Evolutionary conservation across 495 filamentous ascomycete genomes (phyloP).

Genomic region (Aspergillus homomorphus): DNA sequence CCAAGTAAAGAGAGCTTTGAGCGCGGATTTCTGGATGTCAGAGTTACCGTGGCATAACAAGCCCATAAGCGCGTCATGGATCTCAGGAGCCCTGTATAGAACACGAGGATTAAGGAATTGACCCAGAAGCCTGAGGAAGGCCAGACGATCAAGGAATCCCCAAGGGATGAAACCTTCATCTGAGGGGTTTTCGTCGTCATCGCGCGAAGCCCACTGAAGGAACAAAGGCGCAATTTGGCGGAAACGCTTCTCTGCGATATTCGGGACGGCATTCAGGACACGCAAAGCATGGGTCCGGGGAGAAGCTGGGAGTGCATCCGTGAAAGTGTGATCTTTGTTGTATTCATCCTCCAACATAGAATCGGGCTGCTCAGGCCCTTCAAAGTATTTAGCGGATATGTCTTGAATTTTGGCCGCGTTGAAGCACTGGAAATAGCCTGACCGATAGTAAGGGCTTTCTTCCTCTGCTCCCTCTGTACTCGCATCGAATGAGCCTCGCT

Average conservation of each 20-base stretch:
- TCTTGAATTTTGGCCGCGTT: slow-evolving; percentile 62
- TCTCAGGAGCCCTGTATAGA: slow-evolving; percentile 72
- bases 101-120: slow-evolving; percentile 82
- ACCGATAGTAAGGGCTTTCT: slow-evolving; percentile 22
- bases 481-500: slow-evolving; percentile 41
- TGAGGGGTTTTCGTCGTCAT: slow-evolving; percentile 44
- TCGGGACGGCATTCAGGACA: slow-evolving; percentile 68
- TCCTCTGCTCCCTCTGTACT: slow-evolving; percentile 27
- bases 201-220: slow-evolving; percentile 64
- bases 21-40: slow-evolving; percentile 77
- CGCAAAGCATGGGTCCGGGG: slow-evolving; percentile 75
- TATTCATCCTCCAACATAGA: slow-evolving; percentile 30
- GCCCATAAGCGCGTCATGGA: slow-evolving; percentile 67
- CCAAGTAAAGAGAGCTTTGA: slow-evolving; percentile 88
- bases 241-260: slow-evolving; percentile 79
- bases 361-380: slow-evolving; percentile 20
- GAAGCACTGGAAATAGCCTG: slow-evolving; percentile 71
- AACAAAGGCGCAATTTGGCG: slow-evolving; percentile 81
- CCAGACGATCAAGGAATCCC: slow-evolving; percentile 71
- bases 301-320: slow-evolving; percentile 35
- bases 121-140: slow-evolving; percentile 76
- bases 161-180: slow-evolving; percentile 35
- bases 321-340: slow-evolving; percentile 32
- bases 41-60: slow-evolving; percentile 82
- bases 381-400: slow-evolving; percentile 33